These are phyloP conservation scores for Raffaelea deltoideospora DNA, from an alignment of 2,329 filamentous ascomycete species.

Conservation along the genomic window DNA sequence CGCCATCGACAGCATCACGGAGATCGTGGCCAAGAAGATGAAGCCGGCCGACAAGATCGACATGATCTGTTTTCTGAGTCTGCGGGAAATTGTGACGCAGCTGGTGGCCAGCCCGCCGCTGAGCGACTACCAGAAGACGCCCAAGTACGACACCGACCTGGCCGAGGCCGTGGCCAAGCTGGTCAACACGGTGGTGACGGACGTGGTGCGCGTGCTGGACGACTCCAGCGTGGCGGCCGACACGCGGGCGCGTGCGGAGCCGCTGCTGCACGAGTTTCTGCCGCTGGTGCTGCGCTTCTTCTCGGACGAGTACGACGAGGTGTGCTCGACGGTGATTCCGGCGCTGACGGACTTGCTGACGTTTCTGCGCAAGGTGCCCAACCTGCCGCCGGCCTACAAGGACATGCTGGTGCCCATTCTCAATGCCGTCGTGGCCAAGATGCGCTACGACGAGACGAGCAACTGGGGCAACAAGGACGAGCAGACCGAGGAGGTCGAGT, in stretches of 20 bases:
- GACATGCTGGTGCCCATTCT: constrained; percentile 76
- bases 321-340: constrained; percentile 90
- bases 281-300: constrained; percentile 87
- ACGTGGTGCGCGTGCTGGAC: constrained; percentile 78
- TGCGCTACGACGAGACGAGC: constrained; percentile 93
- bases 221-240: constrained; percentile 44
- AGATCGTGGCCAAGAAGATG: constrained; percentile 98
- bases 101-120: constrained; percentile 73
- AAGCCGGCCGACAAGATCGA: constrained; percentile 83
- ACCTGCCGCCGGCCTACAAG: constrained; percentile 60
- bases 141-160: constrained; percentile 86
- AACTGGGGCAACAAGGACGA: constrained; percentile 90
- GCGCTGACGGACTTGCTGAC: constrained; percentile 85
- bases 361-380: constrained; percentile 68
- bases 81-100: constrained; percentile 71
- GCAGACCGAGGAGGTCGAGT: constrained; percentile 92
- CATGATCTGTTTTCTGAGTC: constrained; percentile 80
- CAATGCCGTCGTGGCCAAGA: constrained; percentile 85
- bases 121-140: constrained; percentile 61
- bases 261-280: constrained; percentile 68
- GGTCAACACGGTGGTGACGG: constrained; percentile 76
- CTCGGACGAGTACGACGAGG: constrained; percentile 93
- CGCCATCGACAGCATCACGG: constrained; percentile 86
- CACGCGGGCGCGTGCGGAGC: constrained; percentile 60
- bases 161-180: constrained; percentile 91